Percentiles rank a stretch among this genome's conserved stretches.
Conservation (phyloP, 805 yeast species). For the Kuraishia molischiana region DNA sequence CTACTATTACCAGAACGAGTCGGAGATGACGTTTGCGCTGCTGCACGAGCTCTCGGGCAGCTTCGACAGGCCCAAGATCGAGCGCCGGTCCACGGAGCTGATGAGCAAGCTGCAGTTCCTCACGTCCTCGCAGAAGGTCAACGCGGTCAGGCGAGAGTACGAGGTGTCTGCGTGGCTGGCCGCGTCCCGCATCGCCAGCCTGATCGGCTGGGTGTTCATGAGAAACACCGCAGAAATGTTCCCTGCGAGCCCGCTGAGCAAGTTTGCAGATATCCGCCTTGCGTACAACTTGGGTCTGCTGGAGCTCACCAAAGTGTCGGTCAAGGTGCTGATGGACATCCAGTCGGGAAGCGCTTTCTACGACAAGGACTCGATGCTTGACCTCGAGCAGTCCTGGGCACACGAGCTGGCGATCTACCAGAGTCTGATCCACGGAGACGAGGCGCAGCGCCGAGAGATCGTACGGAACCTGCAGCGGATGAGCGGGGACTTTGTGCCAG, state of each 20-base stretch:
- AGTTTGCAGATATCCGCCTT: neutral
- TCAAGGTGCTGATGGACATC: neutral
- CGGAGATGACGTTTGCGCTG: slow-evolving; percentile 1
- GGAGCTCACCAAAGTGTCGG: slow-evolving; percentile 1
- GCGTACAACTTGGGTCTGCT: slow-evolving; percentile 2
- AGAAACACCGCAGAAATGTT: neutral
- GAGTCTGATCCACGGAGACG: neutral
- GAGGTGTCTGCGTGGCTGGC: slow-evolving; percentile 2
- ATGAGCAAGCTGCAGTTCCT: neutral
- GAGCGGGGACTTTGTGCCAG: neutral
- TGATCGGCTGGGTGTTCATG: neutral
- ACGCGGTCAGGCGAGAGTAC: neutral
- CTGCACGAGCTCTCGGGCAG: neutral
- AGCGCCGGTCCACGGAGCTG: neutral
- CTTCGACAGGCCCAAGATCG: neutral
- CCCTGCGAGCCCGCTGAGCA: neutral
- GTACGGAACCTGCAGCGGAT: neutral
- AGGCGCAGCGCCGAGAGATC: neutral
- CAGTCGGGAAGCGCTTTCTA: neutral
- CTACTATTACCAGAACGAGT: slow-evolving; percentile 2
- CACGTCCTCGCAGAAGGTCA: neutral
- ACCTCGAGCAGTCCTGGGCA: slow-evolving; percentile 1
- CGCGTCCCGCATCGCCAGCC: neutral
- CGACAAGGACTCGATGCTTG: neutral
- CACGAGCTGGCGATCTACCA: neutral